Evolutionary conservation across 768 basidiomycete genomes (phyloP), one percentile per base, ranked within the genome.

Genomic region (Panellus pusillus): DNA sequence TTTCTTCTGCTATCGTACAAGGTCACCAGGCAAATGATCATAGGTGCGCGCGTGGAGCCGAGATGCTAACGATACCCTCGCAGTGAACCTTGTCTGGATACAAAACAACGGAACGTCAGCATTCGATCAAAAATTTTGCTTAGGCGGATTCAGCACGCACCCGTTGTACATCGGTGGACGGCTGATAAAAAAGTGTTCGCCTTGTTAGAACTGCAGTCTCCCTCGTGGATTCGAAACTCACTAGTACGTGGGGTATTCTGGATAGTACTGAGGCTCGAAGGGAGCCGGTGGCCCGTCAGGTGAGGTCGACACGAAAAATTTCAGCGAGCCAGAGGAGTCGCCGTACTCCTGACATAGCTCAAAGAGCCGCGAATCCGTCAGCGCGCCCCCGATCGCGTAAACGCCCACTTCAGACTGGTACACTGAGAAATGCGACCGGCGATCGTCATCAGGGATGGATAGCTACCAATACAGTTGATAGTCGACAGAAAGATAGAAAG

Each of bases 341-440:
- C 79, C 78, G 40, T 67, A 72, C 55, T 75, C 70, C 27, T 65
- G 70, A 62, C 78, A 80, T 12, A 77, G 60, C 35, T 70, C 63
- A 55, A 73, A 77, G 24, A 80, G 64, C 28, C 66, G 62, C 14
- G 66, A 58, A 58, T 80, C 73, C 45, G 68, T 70, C 44, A 80
- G 63, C 6, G 77, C 70, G 18, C 62, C 66, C 53, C 75, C 74
- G 31, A 78, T 65, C 2, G 73, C 75, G 55, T 68, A 75, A 1
- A 72, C 70, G 12, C 77, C 78, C 32, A 78, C 75, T 66, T 80
- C 77, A 18, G 77, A 76, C 38, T 72, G 76, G 52, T 75, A 79
- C 57, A 80, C 75, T 6, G 70, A 74, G 55, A 72, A 78, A n/a
- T 63, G 61, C 0, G 65, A 54, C 44, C 72, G 72, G 15, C 64